Evolutionary conservation across 2,329 filamentous ascomycete genomes (phyloP).

Genomic region (Ascochyta fabae): DNA sequence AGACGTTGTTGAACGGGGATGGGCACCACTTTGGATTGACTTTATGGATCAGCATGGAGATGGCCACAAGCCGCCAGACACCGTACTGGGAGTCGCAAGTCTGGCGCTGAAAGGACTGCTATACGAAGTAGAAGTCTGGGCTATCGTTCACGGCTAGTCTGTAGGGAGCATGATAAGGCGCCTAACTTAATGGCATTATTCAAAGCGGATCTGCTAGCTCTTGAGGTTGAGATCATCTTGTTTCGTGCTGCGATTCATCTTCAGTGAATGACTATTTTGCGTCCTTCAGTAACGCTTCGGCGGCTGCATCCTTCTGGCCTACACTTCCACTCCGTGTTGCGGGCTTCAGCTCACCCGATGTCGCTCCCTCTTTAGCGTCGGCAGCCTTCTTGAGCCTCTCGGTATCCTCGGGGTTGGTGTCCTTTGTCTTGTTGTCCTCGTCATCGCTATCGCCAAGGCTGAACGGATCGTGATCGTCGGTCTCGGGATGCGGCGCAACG

Average conservation of each 20-base stretch:
- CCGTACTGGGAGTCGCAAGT: constrained; percentile 45
- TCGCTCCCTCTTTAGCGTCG: constrained; percentile 43
- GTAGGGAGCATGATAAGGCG: neutral
- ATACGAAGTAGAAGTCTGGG: constrained; percentile 46
- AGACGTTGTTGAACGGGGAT: constrained; percentile 38
- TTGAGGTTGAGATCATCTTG: neutral
- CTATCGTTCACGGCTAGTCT: constrained; percentile 29
- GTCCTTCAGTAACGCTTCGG: constrained; percentile 54
- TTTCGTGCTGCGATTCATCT: neutral
- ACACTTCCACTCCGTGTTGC: constrained; percentile 51
- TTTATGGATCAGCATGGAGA: constrained; percentile 44
- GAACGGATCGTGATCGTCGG: constrained; percentile 89
- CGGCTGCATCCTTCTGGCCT: constrained; percentile 54
- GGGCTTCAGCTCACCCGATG: constrained; percentile 42
- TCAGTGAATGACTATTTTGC: constrained; percentile 31
- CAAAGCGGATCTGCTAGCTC: neutral
- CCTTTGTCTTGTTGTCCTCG: constrained; percentile 74
- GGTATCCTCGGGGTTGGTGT: constrained; percentile 60
- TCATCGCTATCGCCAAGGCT: constrained; percentile 96
- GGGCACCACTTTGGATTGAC: constrained; percentile 44
- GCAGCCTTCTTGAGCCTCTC: constrained; percentile 59
- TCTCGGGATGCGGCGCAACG: constrained; percentile 82
- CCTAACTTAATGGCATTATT: constrained; percentile 1
- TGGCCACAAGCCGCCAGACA: constrained; percentile 47
- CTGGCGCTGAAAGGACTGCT: constrained; percentile 39